A percentile compares a stretch with the other conserved stretches of the same genome.
These are phyloP conservation scores for Monosporozyma siamensis DNA, from an alignment of 805 yeast species.

Conservation along the genomic window DNA sequence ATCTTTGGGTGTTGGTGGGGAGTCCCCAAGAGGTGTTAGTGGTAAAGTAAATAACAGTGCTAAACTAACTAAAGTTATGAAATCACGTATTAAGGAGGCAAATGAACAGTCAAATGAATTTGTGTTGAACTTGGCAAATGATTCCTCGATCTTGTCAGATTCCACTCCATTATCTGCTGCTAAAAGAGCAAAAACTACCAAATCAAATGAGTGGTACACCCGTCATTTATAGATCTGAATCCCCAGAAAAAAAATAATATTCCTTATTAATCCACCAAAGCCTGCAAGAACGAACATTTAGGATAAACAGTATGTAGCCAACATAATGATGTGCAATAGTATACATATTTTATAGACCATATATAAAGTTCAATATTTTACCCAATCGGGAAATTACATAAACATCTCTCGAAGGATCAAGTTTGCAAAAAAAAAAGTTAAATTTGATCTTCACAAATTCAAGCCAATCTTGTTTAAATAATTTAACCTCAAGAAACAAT, in stretches of 20 bases:
- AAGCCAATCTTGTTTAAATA: too few relatives aligned
- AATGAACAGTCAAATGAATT: constrained; percentile 14
- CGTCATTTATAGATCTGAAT: constrained; percentile 2
- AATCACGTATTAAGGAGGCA: constrained; percentile 33
- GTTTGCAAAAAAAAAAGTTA: too few relatives aligned
- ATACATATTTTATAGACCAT: too few relatives aligned
- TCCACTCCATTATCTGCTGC: background rate
- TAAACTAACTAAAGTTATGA: constrained; percentile 53
- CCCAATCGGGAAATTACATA: constrained; percentile 1
- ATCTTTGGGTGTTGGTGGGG: constrained; percentile 15
- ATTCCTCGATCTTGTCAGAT: background rate
- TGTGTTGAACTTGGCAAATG: constrained; percentile 5
- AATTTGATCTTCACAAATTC: too few relatives aligned
- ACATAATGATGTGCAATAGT: too few relatives aligned
- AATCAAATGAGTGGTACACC: constrained; percentile 5
- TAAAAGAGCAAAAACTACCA: background rate
- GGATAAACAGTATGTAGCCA: too few relatives aligned
- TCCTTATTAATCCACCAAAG: too few relatives aligned
- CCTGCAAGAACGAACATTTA: too few relatives aligned
- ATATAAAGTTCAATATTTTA: background rate
- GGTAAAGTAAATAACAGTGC: constrained; percentile 43
- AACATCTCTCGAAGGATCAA: constrained; percentile 1
- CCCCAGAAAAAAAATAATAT: background rate
- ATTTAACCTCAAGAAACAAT: too few relatives aligned
- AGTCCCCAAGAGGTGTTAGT: constrained; percentile 16